phyloP scores from a whole-genome alignment of 1,139 yeast species.

The Nakaseomyces kungkrabaensis region DNA sequence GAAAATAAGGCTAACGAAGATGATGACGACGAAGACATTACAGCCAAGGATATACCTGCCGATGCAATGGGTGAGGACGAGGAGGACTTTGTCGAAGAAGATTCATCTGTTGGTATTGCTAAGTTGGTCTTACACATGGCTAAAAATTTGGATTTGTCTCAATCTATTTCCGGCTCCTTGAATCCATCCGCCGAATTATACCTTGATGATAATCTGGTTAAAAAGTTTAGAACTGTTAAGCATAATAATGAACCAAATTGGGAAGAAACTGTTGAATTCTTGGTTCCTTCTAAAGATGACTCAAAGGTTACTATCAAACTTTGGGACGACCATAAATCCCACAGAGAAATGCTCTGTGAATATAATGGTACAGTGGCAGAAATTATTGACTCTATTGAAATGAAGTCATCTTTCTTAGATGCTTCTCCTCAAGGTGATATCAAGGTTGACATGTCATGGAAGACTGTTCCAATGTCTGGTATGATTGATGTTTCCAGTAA shows the following conservation, averaged over 20 bases:
- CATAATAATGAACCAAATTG: conserved; percentile 64
- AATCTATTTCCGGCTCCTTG: conserved; percentile 57
- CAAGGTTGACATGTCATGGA: conserved; percentile 49
- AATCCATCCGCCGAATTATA: conserved; percentile 63
- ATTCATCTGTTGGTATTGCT: conserved; percentile 60
- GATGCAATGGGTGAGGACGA: conserved; percentile 15
- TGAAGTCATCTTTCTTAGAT: conserved; percentile 40
- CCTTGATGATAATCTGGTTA: conserved; percentile 45
- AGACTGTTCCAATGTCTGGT: conserved; percentile 54
- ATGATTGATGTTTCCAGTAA: conserved; percentile 36
- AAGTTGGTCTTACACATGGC: conserved; percentile 66
- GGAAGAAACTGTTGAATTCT: conserved; percentile 52
- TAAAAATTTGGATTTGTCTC: conserved; percentile 52
- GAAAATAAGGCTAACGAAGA: conserved; percentile 4
- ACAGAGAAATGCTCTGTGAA: conserved; percentile 34
- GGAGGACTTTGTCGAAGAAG: conserved; percentile 22
- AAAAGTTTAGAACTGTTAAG: conserved; percentile 50
- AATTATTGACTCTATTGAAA: conserved; percentile 45
- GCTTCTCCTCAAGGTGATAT: conserved; percentile 41
- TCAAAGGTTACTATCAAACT: conserved; percentile 46
- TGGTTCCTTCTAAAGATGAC: conserved; percentile 49
- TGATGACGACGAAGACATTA: conserved; percentile 7
- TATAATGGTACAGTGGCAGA: conserved; percentile 45
- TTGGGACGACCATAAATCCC: conserved; percentile 42
- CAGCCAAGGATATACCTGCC: conserved; percentile 8